Evolutionary conservation across 2,329 filamentous ascomycete species (phyloP).

Genomic region (Trichoderma oligosporum): DNA sequence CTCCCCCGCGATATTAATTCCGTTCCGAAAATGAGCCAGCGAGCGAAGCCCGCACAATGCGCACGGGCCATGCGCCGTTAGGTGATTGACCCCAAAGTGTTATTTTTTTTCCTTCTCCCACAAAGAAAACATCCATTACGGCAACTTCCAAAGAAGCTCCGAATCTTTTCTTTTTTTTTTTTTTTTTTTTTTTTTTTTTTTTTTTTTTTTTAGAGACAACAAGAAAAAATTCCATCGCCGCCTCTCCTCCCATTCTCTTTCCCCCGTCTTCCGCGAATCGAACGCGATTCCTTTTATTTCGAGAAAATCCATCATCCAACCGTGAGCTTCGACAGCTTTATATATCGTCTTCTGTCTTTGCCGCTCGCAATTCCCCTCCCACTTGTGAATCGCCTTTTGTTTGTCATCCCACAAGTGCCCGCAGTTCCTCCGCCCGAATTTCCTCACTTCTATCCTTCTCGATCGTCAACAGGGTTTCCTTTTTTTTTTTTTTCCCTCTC

Average conservation of each 20-base stretch:
- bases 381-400: slow-evolving; percentile 13
- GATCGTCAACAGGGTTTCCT: slow-evolving; percentile 19
- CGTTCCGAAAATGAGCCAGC: slow-evolving; percentile 16
- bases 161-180: slow-evolving; percentile 8
- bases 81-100: slow-evolving; percentile 20
- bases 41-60: not conserved
- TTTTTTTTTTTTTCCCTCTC: slow-evolving; percentile 20
- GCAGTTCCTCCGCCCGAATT: slow-evolving; percentile 17
- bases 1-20: slow-evolving; percentile 18
- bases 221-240: slow-evolving; percentile 16
- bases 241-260: slow-evolving; percentile 19
- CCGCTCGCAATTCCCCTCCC: slow-evolving; percentile 16
- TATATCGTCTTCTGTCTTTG: slow-evolving; percentile 2
- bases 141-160: slow-evolving; percentile 19
- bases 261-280: slow-evolving; percentile 1
- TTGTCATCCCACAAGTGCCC: slow-evolving; percentile 22
- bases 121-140: slow-evolving; percentile 18
- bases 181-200: slow-evolving; percentile 2
- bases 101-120: slow-evolving; percentile 20
- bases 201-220: not conserved
- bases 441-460: slow-evolving; percentile 18
- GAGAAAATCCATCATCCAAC: not conserved
- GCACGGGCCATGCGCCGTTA: slow-evolving; percentile 19
- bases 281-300: not conserved
- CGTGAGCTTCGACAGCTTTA: slow-evolving; percentile 13